Base-by-base conservation (phyloP, 1,284 basidiomycete species). In the Cryptococcus hybrid region DNA sequence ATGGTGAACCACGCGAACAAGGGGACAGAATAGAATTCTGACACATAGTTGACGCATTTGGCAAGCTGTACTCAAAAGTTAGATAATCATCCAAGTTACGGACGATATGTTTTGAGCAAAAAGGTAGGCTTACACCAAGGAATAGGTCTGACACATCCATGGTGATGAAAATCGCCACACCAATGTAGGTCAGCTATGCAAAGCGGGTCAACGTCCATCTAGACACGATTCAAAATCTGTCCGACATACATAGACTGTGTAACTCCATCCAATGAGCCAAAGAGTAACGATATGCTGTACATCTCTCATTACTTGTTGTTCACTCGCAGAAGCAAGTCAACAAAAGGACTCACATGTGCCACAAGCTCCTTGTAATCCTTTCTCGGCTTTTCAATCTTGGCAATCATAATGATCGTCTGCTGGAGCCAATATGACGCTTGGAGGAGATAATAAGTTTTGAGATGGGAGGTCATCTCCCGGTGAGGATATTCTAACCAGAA, bases 121-220 rank as follows among this genome's bases (percentile, higher is more conserved):
- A n/a, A 34, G n/a, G n/a, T 7, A 6, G 44, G 79, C 88, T 66
- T 61, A 92, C 90, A 30, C 88, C 90, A 18, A 99, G 82, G 79
- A 89, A 91, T 24, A 85, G 80, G 72, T 99, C 95, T 2, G 93
- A 92, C 39, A 95, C 83, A 79, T 99, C 95, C 95, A 98, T 99
- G 73, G 92, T 95, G 70, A 95, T 84, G 69, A 90, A 98, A 34
- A 99, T 85, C 2, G 92, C 89, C 62, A 92, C 92, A 11, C 95
- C 95, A 54, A 97, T 93, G 65, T 86, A 81, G 0, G 94, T 97
- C 51, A 82, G 63, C 76, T 82, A 73, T 55, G 15, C 24, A 6
- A 30, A 12, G 30, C 30, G 30, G 3, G 50, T 30, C 50, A 40
- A 36, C 47, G 63, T 53, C 44, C 40, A n/a, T 15, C 12, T 4